Base-by-base conservation (phyloP, 441 rosid species). In the Lepidium campestre region DNA sequence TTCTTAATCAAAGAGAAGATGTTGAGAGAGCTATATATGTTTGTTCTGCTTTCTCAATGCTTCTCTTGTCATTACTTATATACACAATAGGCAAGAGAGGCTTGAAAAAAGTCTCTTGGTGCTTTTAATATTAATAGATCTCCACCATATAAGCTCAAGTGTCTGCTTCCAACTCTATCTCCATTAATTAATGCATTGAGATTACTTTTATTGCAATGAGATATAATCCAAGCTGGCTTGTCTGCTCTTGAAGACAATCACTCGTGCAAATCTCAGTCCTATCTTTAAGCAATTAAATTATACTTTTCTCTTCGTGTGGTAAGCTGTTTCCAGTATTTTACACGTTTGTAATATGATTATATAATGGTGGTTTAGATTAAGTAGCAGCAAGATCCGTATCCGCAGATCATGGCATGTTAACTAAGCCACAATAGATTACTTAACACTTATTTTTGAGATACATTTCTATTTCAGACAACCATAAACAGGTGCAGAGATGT, bases 371-470 rank as follows among this genome's bases (percentile, higher is more conserved):
- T 17, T 50, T 12, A 20, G 50, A 52, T 65, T 22, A 54, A 31
- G 31, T 29, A 52, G 52, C 7, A 11, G 45, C 46, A 69, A 59
- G 73, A 69, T 69, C 73, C 73, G 50, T 27, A 47, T 48, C 34
- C 42, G 37, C n/a, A 50, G 46, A 41, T 59, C 53, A 50, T 41
- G 52, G 61, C 67, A 59, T 59, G 59, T 39, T 31, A 39, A 39
- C 42, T 40, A 10, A 27, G 9, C 29, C 42, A 57, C 8, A 47
- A 25, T 25, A 40, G 41, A 23, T 55, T 57, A 37, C 22, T 57
- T n/a, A 61, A 61, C 20, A 31, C n/a, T 11, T 45, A 10, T 34
- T 6, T 4, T 37, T 22, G n/a, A 13, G 31, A 37, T 45, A 29
- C 34, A 37, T 57, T 4, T 37, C 37, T 27, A 6, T 25, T 14